Percentiles rank a stretch among this genome's conserved stretches.
phyloP scores from a whole-genome alignment of 768 basidiomycete species.

The Suillus sp. region DNA sequence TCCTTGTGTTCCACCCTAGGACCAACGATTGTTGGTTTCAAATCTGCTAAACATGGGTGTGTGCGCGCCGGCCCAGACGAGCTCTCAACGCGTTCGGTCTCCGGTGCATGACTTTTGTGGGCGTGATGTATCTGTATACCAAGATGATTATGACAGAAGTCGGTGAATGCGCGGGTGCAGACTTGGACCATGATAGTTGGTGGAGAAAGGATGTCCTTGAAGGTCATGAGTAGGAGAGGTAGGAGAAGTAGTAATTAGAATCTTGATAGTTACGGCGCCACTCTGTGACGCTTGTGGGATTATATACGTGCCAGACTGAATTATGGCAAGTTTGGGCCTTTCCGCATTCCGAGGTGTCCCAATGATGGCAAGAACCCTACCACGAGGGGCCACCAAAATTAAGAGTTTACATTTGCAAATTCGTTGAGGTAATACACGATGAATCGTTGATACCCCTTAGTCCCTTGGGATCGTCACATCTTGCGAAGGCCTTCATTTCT shows the following conservation, averaged over 20 bases:
- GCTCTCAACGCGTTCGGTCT: slow-evolving; percentile 32
- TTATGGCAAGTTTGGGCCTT: slow-evolving; percentile 1
- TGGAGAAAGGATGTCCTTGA: slow-evolving; percentile 14
- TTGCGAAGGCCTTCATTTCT: slow-evolving; percentile 6
- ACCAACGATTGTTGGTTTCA: slow-evolving; percentile 29
- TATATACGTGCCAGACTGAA: slow-evolving; percentile 6
- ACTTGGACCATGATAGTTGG: slow-evolving; percentile 31
- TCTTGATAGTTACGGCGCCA: neutral
- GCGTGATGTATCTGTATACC: slow-evolving; percentile 25
- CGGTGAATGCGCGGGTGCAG: slow-evolving; percentile 26
- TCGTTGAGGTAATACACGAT: slow-evolving; percentile 34
- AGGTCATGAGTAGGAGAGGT: neutral
- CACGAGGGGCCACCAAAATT: slow-evolving; percentile 18
- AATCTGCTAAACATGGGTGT: slow-evolving; percentile 26
- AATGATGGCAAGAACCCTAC: slow-evolving; percentile 14
- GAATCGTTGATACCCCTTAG: slow-evolving; percentile 9
- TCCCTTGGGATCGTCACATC: slow-evolving; percentile 28
- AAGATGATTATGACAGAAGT: slow-evolving; percentile 24
- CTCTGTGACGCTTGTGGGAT: neutral
- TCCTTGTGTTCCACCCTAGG: slow-evolving; percentile 40
- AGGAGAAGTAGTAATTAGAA: neutral
- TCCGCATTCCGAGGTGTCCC: slow-evolving; percentile 13
- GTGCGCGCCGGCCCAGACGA: slow-evolving; percentile 37
- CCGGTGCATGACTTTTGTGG: slow-evolving; percentile 20
- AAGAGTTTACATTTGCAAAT: slow-evolving; percentile 8